Evolutionary conservation across 108 stramenopile genomes (phyloP), one percentile per base, ranked within the genome.

Genomic region (Chaetoceros muelleri): DNA sequence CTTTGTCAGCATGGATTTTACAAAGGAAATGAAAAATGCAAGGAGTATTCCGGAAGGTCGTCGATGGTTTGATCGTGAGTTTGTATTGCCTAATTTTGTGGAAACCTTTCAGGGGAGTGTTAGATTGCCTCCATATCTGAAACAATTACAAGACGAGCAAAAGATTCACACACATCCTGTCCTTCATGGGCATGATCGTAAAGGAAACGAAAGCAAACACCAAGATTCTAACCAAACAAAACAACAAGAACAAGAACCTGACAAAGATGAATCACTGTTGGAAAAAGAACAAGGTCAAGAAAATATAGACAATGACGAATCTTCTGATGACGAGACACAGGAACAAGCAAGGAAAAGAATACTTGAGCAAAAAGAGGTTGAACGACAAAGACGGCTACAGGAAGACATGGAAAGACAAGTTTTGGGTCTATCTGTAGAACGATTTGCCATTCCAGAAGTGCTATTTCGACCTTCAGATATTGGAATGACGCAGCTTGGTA

Each of bases 401-500:
- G 62, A 72, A 48, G 76, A 83, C 24, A 69, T 55, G 8, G 88
- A 91, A 61, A 75, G 80, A 10, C 91, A 93, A 69, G 74, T 81
- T 8, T 53, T 96, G 20, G 55, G 62, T 19, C 53, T 96, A 24
- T 91, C 90, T 10, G 83, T 83, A 22, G 96, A 97, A 66, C 73
- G 96, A 10, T 95, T 97, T 67, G 67, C 80, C 44, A 73, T 95
- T 24, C 96, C 96, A 0, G 96, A 97, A 75, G 71, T 94, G 1
- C 59, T 97, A 26, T 97, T 96, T 70, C 80, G 81, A 24, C 96
- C 96, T 13, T 77, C 81, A 0, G 94, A 97, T 64, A 82, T 93
- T 29, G 94, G 92, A 2, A 60, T 97, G 65, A 67, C 83, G 10
- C 74, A 86, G 64, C 84, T 79, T 29, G 94, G 95, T 17, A 55